Evolutionary conservation across 2,329 filamentous ascomycete genomes (phyloP), one percentile per base, ranked within the genome.

Genomic region (Didymella exigua): DNA sequence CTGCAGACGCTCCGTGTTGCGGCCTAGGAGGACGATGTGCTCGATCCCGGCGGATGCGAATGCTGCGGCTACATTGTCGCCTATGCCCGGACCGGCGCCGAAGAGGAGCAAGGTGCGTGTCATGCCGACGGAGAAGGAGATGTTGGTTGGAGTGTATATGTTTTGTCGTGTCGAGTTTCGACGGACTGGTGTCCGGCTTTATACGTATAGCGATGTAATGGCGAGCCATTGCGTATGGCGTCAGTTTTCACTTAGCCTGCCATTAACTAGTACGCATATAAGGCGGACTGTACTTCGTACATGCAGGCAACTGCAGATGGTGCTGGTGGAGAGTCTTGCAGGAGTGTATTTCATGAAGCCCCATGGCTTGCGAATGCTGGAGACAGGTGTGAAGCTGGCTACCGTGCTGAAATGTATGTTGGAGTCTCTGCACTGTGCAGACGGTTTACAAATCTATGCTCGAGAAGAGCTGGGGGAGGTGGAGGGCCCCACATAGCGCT

Each of bases 41-140:
- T 67, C 67, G 67, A 81, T 80, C n/a, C 14, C 10, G 42, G 76
- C 75, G 7, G 75, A 69, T 4, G 76, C 73, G 62, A 83, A 82
- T 36, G 71, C 58, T 2, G 67, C 59, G 8, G 78, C 75, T 5
- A 78, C 68, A 30, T 75, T 61, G 42, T 77, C 71, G 44, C 79
- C 80, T 30, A 83, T 82, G 34, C 80, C 80, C 0, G 80, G 79
- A 11, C 80, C 80, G 14, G 78, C 75, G 56, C 80, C 80, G 44
- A 83, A 75, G 44, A 81, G 60, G 44, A 79, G 58, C 16, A 78
- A 62, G 13, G 72, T 63, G 24, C 65, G 61, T 49, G 63, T 34
- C 58, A 61, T 66, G 38, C 10, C 21, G 19, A n/a, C 7, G 11
- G 16, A 8, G 13, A 21, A 10, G 16, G 16, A 34, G 16, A n/a